These are phyloP conservation scores for Ophiostoma tasmaniense DNA, from an alignment of 2,329 filamentous ascomycete genomes.

Conservation along the genomic window DNA sequence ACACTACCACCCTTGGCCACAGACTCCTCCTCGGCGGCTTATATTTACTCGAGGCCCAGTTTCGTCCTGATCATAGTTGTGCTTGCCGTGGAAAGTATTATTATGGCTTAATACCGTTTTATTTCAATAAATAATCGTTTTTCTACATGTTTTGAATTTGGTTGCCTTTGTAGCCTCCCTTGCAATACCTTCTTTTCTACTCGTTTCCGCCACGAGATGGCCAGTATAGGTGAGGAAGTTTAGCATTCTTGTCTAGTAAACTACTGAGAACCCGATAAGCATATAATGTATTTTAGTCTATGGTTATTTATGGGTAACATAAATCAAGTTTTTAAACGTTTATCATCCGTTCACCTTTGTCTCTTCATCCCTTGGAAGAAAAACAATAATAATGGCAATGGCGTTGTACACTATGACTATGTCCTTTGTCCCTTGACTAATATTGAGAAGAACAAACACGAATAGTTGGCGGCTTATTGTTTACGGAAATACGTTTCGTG, in stretches of 20 bases:
- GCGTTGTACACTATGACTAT: not conserved
- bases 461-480: too few relatives aligned
- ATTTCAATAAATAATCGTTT: not conserved
- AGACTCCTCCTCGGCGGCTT: not conserved
- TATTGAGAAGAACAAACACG: too few relatives aligned
- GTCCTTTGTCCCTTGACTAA: too few relatives aligned
- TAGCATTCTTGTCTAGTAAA: not conserved
- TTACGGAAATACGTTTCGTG: not conserved
- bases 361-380: not conserved
- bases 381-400: too few relatives aligned
- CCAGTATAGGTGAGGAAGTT: not conserved
- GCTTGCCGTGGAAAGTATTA: not conserved
- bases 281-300: too few relatives aligned
- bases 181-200: not conserved
- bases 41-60: not conserved
- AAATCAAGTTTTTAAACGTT: too few relatives aligned
- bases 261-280: too few relatives aligned
- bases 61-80: not conserved
- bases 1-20: conserved; percentile 7
- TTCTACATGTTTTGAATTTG: not conserved
- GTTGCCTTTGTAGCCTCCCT: not conserved
- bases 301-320: too few relatives aligned
- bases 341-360: not conserved
- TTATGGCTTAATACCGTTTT: not conserved
- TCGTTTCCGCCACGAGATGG: too few relatives aligned